phyloP scores from a whole-genome alignment of 2,329 filamentous ascomycete species.

The Xylariaceae sp. region DNA sequence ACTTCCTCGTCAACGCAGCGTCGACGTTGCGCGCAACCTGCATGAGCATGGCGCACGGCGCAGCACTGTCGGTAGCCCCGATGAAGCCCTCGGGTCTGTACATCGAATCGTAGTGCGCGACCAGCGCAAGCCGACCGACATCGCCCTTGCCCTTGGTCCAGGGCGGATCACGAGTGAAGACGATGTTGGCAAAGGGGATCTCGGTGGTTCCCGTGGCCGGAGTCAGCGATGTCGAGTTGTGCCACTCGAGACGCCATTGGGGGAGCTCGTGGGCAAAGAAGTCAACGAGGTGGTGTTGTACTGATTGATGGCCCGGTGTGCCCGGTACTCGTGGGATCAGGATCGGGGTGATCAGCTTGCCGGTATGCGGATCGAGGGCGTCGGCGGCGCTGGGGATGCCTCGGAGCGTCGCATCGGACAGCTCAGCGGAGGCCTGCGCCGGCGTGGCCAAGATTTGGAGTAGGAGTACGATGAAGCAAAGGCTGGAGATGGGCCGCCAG shows the following conservation, averaged over 20 bases:
- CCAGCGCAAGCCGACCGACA: constrained; percentile 77
- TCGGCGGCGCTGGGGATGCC: constrained; percentile 67
- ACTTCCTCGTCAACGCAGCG: constrained; percentile 74
- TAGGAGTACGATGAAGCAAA: constrained; percentile 1
- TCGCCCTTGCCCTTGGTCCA: constrained; percentile 68
- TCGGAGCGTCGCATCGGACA: constrained; percentile 74
- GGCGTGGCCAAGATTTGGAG: constrained; percentile 19
- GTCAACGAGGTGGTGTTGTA: constrained; percentile 76
- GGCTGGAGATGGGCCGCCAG: constrained; percentile 6
- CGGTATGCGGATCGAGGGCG: constrained; percentile 76
- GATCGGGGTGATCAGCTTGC: constrained; percentile 79
- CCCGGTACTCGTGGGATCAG: constrained; percentile 86
- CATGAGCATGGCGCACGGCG: constrained; percentile 90
- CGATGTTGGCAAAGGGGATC: constrained; percentile 82
- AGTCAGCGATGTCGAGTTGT: constrained; percentile 86
- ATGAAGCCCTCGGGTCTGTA: constrained; percentile 80
- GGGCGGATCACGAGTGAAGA: constrained; percentile 84
- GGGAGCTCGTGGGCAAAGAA: constrained; percentile 78
- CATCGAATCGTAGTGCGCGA: constrained; percentile 92
- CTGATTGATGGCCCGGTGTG: constrained; percentile 68
- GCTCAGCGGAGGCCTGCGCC: constrained; percentile 41
- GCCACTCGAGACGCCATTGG: constrained; percentile 75
- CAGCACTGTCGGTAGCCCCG: constrained; percentile 89
- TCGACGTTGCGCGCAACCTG: constrained; percentile 81
- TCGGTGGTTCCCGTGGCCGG: constrained; percentile 68